Evolutionary conservation across 139 green algal species (phyloP).

Genomic region (Trebouxia sp.): DNA sequence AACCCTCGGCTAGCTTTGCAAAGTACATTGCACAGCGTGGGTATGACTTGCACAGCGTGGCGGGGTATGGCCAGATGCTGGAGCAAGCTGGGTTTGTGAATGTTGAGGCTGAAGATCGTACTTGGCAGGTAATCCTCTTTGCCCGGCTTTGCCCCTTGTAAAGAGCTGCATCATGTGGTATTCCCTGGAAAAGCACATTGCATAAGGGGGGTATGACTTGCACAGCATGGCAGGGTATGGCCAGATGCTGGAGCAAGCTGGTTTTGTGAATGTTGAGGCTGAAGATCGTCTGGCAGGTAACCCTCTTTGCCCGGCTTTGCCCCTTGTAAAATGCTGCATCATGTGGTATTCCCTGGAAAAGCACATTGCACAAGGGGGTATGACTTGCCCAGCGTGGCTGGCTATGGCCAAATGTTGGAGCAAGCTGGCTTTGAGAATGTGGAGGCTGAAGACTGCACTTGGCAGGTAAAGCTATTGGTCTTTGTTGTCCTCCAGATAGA

Average conservation of each 20-base stretch:
- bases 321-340: background rate
- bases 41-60: slow-evolving; percentile 68
- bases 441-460: slow-evolving; percentile 48
- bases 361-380: slow-evolving; percentile 63
- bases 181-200: slow-evolving; percentile 31
- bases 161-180: background rate
- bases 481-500: background rate
- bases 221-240: slow-evolving; percentile 54
- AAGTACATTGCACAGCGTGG: slow-evolving; percentile 69
- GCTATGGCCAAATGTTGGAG: slow-evolving; percentile 58
- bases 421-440: slow-evolving; percentile 67
- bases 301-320: too few relatives aligned
- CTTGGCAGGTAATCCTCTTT: slow-evolving; percentile 44
- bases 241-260: slow-evolving; percentile 53
- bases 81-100: slow-evolving; percentile 64
- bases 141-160: background rate
- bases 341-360: background rate
- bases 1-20: slow-evolving; percentile 49
- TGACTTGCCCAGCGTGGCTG: slow-evolving; percentile 55
- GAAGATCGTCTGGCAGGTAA: slow-evolving; percentile 49
- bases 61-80: slow-evolving; percentile 58
- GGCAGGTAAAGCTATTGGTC: slow-evolving; percentile 38
- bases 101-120: slow-evolving; percentile 54
- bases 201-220: slow-evolving; percentile 68
- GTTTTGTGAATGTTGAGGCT: slow-evolving; percentile 61